These are phyloP conservation scores for Rhodotorula glutinis DNA, from an alignment of 1,284 basidiomycete species.

Conservation along the genomic window DNA sequence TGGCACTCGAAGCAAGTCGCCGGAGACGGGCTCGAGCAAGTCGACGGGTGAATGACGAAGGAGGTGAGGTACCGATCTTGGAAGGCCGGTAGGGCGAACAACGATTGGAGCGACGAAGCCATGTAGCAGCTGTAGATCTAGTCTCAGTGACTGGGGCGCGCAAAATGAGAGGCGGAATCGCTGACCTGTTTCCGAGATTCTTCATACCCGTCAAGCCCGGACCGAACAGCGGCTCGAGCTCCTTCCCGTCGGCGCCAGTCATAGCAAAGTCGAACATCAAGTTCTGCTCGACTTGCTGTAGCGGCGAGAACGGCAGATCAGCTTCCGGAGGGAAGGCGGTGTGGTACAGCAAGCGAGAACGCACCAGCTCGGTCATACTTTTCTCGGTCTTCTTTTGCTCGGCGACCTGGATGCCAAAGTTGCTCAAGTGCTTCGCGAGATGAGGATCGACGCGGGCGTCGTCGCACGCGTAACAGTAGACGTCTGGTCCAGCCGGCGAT, in stretches of 20 bases:
- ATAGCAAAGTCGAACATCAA: constrained; percentile 92
- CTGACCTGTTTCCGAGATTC: constrained; percentile 87
- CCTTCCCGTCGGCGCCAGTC: constrained; percentile 82
- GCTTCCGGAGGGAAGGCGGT: neutral
- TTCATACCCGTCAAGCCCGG: constrained; percentile 81
- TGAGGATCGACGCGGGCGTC: constrained; percentile 80
- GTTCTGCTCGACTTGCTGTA: constrained; percentile 93
- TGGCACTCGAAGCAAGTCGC: constrained; percentile 91
- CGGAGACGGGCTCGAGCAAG: constrained; percentile 68
- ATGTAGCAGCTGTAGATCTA: constrained; percentile 76
- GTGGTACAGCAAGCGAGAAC: constrained; percentile 39
- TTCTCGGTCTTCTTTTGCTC: constrained; percentile 91
- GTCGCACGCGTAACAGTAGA: constrained; percentile 92
- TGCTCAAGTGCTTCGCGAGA: constrained; percentile 68
- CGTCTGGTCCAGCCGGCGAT: constrained; percentile 57
- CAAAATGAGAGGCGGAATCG: no score
- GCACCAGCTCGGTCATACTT: constrained; percentile 89
- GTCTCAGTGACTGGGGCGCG: no score
- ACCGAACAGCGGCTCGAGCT: constrained; percentile 83
- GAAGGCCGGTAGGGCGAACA: constrained; percentile 80
- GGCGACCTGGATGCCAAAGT: constrained; percentile 83
- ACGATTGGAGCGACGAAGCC: constrained; percentile 83
- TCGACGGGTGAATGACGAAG: constrained; percentile 59
- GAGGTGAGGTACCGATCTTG: constrained; percentile 66
- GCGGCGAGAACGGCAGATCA: neutral